Percentiles rank a stretch among this genome's conserved stretches.
Conservation (phyloP, 768 basidiomycete species). For the Auriscalpium orientale region DNA sequence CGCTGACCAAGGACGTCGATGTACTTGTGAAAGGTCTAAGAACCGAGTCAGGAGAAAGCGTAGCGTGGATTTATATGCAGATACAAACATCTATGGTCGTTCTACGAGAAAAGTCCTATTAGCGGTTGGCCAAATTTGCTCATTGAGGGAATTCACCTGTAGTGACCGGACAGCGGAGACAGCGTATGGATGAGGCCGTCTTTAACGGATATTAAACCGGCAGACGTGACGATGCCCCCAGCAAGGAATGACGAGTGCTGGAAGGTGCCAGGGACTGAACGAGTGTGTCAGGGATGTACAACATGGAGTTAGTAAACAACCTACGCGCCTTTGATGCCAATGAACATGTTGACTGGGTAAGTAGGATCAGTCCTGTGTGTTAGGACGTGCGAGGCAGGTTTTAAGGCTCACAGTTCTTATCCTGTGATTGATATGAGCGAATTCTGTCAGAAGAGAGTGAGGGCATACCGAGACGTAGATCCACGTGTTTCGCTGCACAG, state of each 20-base stretch:
- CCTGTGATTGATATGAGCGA: slow-evolving; percentile 25
- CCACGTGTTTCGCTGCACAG: slow-evolving; percentile 55
- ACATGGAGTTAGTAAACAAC: background rate
- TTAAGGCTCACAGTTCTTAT: slow-evolving; percentile 39
- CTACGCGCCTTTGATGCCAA: slow-evolving; percentile 52
- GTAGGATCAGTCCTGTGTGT: background rate
- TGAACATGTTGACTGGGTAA: slow-evolving; percentile 48
- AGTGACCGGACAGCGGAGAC: slow-evolving; percentile 63
- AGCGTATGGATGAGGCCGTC: slow-evolving; percentile 52
- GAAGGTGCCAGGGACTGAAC: slow-evolving; percentile 43
- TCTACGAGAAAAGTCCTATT: too few species aligned
- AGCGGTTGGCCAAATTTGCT: too few species aligned
- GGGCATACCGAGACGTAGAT: slow-evolving; percentile 53
- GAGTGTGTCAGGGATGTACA: background rate
- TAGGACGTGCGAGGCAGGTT: background rate
- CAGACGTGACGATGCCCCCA: slow-evolving; percentile 56
- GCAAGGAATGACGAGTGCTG: slow-evolving; percentile 59
- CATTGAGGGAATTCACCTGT: slow-evolving; percentile 29
- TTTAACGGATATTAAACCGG: slow-evolving; percentile 59
- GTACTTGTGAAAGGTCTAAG: slow-evolving; percentile 55
- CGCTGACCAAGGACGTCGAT: slow-evolving; percentile 41
- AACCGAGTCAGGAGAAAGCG: too few species aligned
- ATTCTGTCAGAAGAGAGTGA: background rate
- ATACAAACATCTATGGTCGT: too few species aligned
- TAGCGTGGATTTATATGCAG: too few species aligned